A percentile compares a stretch with the other conserved stretches of the same genome.
Conservation (phyloP, 2,329 filamentous ascomycete species). For the Hymenoscyphus fructigenus region DNA sequence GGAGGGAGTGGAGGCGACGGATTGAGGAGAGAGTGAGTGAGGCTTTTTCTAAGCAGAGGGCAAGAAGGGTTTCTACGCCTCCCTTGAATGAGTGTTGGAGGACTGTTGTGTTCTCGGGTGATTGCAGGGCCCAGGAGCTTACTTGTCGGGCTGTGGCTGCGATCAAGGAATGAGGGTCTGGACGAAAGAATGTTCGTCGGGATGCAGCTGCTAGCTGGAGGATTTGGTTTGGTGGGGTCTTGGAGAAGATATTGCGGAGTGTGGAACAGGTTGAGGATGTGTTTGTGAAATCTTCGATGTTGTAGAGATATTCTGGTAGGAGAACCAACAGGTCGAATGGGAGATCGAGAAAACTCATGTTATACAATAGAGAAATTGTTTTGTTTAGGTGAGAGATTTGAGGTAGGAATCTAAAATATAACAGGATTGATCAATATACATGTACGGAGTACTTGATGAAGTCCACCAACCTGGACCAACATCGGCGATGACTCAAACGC, state of each 20-base stretch:
- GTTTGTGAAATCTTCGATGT: constrained; percentile 38
- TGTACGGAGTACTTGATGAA: no score
- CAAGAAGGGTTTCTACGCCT: constrained; percentile 37
- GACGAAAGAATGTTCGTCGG: constrained; percentile 39
- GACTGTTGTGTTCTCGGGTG: constrained; percentile 23
- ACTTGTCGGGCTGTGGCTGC: constrained; percentile 36
- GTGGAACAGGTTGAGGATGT: constrained; percentile 26
- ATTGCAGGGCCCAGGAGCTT: constrained; percentile 37
- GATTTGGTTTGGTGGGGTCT: constrained; percentile 32
- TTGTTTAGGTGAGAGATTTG: no score
- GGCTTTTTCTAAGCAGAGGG: constrained; percentile 33
- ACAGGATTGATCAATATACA: no score
- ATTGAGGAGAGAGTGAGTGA: constrained; percentile 38
- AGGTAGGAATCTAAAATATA: no score
- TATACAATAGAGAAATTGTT: background rate
- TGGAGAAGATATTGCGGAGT: constrained; percentile 28
- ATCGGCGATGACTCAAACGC: no score
- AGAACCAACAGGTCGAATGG: constrained; percentile 7
- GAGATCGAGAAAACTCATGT: constrained; percentile 9
- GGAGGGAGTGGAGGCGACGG: constrained; percentile 20
- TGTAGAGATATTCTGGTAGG: constrained; percentile 15
- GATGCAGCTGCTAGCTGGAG: constrained; percentile 37
- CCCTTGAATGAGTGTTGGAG: constrained; percentile 29
- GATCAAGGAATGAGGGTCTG: constrained; percentile 39
- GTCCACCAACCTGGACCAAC: no score